Evolutionary conservation across 306 rosid species (phyloP), one percentile per base, ranked within the genome.

Genomic region (Alnus rubra): DNA sequence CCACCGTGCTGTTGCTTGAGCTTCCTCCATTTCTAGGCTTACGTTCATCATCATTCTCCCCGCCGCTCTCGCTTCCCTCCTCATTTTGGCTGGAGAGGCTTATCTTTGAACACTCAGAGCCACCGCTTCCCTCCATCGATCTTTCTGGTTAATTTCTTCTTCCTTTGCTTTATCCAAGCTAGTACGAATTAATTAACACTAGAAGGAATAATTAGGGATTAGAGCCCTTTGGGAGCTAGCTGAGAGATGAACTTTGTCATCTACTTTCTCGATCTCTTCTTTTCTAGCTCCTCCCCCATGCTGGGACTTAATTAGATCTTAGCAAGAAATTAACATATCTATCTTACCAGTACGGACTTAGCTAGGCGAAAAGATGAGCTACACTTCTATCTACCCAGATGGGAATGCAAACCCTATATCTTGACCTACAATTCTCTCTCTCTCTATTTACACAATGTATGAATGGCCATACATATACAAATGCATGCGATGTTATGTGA

Each of bases 1-100:
- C 98, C 52, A 92, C 90, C 0, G 97, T 92, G 87, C 98, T 94
- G 69, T 92, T 92, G 85, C 97, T 92, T 31, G 97, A 94, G 77
- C 97, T 92, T 51, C 90, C 94, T 79, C 92, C 93, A 75, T 77
- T 83, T 16, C 79, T 77, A 16, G 65, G 54, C 70, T 67, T 82
- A 6, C 47, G 51, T 9, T 78, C 86, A 12, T 78, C 85, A 31
- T 86, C 86, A 79, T 81, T 82, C 52, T 23, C 84, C 47, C 83
- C 87, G 28, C 28, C 28, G 74, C 86, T 79, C 49, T 82, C 88
- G 52, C 74, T 76, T 48, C 75, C 88, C 3, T 85, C 85, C 59
- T 86, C 86, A 42, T 42, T 42, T 42, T 42, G 45, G 45, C 7
- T 42, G 1, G 73, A 78, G 48, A 83, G 86, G 62, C 86, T 86